Base-by-base conservation (phyloP, 2,329 filamentous ascomycete genomes). In the Penicillium sp. region DNA sequence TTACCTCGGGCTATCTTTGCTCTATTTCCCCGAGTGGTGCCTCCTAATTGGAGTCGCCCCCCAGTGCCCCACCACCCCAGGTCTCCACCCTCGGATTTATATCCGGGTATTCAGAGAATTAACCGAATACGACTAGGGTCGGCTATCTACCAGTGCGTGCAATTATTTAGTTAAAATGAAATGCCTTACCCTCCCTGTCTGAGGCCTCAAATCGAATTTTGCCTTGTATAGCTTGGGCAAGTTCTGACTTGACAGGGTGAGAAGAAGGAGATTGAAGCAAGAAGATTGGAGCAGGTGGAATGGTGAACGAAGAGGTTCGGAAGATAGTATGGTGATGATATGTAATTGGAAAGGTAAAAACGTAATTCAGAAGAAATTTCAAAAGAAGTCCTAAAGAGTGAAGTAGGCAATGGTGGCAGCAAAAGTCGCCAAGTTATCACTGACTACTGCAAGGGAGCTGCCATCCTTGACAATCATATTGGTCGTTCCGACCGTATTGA, bases 381-480 rank as follows among this genome's bases (percentile, higher is more conserved):
- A n/a, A 16, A 14, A 43, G 26, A 7, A 11, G 43, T n/a, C 22
- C 46, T 64, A 71, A 16, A 70, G 54, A 49, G 70, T 74, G 46
- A 80, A 82, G 55, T 79, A 70, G 14, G 77, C 75, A 65, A 82
- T 75, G 5, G 76, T 80, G 57, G 79, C 75, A 22, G 76, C 72
- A 62, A 74, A 85, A 0, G 78, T 78, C 42, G 79, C 76, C 58
- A 80, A 70, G 58, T 85, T 84, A 55, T 84, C 81, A 33, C 68
- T 71, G 58, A 78, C 81, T 19, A 70, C 70, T 14, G 80, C 82
- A 33, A 82, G 42, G 59, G 78, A 76, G 43, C 69, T 72, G 0
- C 78, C 80, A 69, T 83, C 76, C 53, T 76, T 67, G 4, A 78
- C 76, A 57, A 84, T 75, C 78, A 82, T 81, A 54, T 78, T 76